Conservation (phyloP, 352 stramenopile genomes). For the Halophytophthora batemanensis region DNA sequence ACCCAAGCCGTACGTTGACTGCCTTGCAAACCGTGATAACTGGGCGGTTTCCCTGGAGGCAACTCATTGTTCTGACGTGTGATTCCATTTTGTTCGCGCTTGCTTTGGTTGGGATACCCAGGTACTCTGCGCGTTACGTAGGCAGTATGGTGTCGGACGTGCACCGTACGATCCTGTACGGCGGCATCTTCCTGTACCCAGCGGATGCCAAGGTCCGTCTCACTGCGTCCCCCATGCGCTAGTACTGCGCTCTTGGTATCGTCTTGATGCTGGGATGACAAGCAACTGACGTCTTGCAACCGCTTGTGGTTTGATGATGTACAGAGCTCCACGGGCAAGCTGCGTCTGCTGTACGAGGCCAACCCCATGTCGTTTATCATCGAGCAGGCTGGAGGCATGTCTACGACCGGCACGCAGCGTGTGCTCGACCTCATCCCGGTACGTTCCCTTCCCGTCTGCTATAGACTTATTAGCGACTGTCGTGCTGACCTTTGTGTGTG, state of each 20-base stretch:
- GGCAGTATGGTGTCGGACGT: conserved; percentile 99
- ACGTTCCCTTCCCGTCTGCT: conserved; percentile 10
- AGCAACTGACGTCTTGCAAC: neutral
- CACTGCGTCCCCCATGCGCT: conserved; percentile 7
- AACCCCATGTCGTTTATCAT: conserved; percentile 99
- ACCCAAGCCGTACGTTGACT: conserved; percentile 47
- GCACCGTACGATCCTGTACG: conserved; percentile 98
- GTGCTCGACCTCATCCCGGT: conserved; percentile 94
- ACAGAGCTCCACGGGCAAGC: conserved; percentile 87
- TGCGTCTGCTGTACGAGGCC: conserved; percentile 98
- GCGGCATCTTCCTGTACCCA: conserved; percentile 98
- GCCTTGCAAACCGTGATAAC: no score
- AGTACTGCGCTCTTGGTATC: neutral
- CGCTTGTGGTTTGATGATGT: neutral
- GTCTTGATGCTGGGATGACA: neutral
- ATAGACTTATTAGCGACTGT: conserved; percentile 3
- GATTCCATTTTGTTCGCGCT: neutral
- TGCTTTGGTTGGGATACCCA: neutral
- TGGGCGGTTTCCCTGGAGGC: no score
- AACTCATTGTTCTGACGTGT: neutral
- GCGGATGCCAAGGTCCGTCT: conserved; percentile 90
- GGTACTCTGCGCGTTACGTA: conserved; percentile 95
- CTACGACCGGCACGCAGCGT: conserved; percentile 92
- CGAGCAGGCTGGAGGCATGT: conserved; percentile 95
- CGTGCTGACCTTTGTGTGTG: conserved; percentile 7